Percentiles rank a stretch among this genome's conserved stretches.
Evolutionary conservation across 371 early-diverging fungal genomes (phyloP).

Genomic region (Mucor circinelloides): DNA sequence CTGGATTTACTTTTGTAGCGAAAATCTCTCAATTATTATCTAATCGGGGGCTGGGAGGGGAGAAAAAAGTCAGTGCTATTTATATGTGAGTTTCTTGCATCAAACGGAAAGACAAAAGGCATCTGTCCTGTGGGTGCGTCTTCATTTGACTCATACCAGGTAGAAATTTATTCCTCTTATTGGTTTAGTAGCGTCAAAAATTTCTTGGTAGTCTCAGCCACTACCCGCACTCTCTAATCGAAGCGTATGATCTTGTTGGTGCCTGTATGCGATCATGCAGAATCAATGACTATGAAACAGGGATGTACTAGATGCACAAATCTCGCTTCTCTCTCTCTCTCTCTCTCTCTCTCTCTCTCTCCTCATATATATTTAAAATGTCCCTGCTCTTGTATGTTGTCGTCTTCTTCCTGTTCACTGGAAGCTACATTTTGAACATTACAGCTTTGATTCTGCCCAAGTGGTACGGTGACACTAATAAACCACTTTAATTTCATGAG

Average conservation of each 20-base stretch:
- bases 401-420: constrained; percentile 26
- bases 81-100: not conserved
- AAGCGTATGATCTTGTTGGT: not conserved
- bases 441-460: constrained; percentile 27
- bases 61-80: not conserved
- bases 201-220: not conserved
- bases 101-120: not conserved
- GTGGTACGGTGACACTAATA: constrained; percentile 18
- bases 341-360: too few relatives aligned
- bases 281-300: not conserved
- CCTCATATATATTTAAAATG: constrained; percentile 16
- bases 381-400: constrained; percentile 29
- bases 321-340: too few relatives aligned
- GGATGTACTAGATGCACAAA: not conserved
- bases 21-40: constrained; percentile 13
- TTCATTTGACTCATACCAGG: not conserved
- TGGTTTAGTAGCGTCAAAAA: not conserved
- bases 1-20: not conserved
- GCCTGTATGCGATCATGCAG: not conserved
- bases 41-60: not conserved
- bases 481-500: too few relatives aligned
- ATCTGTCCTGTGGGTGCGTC: constrained; percentile 2
- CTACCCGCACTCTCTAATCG: not conserved
- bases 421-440: constrained; percentile 26
- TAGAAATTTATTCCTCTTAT: not conserved